Base-by-base conservation (phyloP, 495 filamentous ascomycete genomes). In the Lasiosphaeria hispida region DNA sequence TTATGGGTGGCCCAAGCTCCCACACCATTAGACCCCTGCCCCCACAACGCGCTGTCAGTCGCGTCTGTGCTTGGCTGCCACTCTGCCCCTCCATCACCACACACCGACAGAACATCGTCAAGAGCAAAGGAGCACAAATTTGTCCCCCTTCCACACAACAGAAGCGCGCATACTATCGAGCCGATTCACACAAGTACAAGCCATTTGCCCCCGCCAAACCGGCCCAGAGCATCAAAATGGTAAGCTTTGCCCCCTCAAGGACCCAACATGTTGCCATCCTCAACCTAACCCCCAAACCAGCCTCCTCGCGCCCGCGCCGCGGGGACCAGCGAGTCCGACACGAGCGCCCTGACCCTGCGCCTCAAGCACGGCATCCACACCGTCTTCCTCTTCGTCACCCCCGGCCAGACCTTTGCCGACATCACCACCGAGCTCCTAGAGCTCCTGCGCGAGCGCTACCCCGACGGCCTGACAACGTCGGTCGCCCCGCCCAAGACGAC, bases 311-410 rank as follows among this genome's bases (percentile, higher is more conserved):
- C 45, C 57, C 64, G 15, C 60, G 37, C 55, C 40, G 39, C 39
- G 15, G 34, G 17, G 6, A 41, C 42, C 53, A 54, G 13, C 36
- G 51, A 49, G 51, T 60, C 69, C 14, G 76, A 83, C 33, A 76
- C 23, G 23, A 5, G 23, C 23, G 23, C 5, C 23, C 23, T 83
- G 72, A 91, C 89, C 10, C 69, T 96, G 38, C 82, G 87, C 23
- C 84, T 96, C 70, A 96, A 96, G 64, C 78, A 88, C 72, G 84
- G 88, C 71, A 87, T 83, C 56, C 86, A 84, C 55, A 96, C 89
- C 23, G 76, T 96, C 63, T 79, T 92, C 63, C 77, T 96, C 33
- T 83, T 89, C 61, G 78, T 86, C 33, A 79, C 83, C 38, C 75
- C 85, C 3, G 75, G 82, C 42, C 78, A 85, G 59, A 66, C 84